phyloP scores from a whole-genome alignment of 2,329 filamentous ascomycete species.

The Westerdykella aurantiaca region DNA sequence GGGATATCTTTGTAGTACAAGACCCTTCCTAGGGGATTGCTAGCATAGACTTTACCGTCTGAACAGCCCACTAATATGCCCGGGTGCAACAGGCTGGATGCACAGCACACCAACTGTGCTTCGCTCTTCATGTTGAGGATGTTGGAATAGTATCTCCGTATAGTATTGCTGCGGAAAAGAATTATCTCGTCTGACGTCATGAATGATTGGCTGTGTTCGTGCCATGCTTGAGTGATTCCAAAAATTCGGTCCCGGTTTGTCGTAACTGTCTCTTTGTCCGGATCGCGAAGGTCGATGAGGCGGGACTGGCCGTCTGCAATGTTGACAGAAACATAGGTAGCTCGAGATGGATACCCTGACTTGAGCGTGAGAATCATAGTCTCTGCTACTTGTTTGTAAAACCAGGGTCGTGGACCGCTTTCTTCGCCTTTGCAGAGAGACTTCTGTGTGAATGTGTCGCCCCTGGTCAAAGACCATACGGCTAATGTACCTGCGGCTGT shows the following conservation, averaged over 20 bases:
- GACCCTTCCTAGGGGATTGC: conserved; percentile 49
- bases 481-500: conserved; percentile 53
- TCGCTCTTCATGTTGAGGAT: conserved; percentile 35
- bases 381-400: conserved; percentile 41
- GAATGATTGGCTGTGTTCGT: conserved; percentile 51
- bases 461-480: conserved; percentile 46
- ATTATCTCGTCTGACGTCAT: conserved; percentile 52
- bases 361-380: conserved; percentile 45
- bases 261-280: conserved; percentile 40
- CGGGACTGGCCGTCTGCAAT: conserved; percentile 51
- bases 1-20: conserved; percentile 46
- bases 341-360: conserved; percentile 50
- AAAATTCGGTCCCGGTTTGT: conserved; percentile 48
- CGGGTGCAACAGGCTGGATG: conserved; percentile 51
- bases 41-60: conserved; percentile 47
- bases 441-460: conserved; percentile 18
- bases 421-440: not conserved
- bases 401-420: conserved; percentile 33
- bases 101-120: conserved; percentile 38
- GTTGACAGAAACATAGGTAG: conserved; percentile 48
- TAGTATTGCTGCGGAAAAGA: conserved; percentile 43
- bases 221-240: conserved; percentile 47
- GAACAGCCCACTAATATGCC: conserved; percentile 49
- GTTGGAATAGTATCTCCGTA: conserved; percentile 49
- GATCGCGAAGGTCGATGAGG: conserved; percentile 51